Evolutionary conservation across 768 basidiomycete species (phyloP).

Genomic region (Podaxis pistillaris): DNA sequence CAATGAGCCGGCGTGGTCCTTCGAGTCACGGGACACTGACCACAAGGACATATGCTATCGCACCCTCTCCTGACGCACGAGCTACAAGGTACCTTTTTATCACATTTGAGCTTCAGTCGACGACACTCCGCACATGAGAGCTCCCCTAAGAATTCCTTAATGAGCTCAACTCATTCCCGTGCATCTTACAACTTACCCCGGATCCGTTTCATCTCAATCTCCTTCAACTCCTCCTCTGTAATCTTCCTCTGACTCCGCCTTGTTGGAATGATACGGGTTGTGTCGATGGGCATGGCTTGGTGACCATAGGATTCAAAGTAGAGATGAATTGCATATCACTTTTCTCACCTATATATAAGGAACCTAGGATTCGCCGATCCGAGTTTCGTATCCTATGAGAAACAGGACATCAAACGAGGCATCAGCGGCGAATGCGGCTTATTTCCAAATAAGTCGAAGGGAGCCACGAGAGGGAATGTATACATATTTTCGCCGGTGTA

Average conservation of each 20-base stretch:
- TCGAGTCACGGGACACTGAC: slow-evolving; percentile 25
- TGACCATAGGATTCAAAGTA: not conserved
- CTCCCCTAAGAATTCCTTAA: slow-evolving; percentile 34
- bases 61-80: slow-evolving; percentile 57
- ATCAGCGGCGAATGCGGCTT: not conserved
- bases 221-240: slow-evolving; percentile 50
- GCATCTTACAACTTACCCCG: slow-evolving; percentile 30
- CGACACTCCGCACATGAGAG: slow-evolving; percentile 55
- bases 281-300: slow-evolving; percentile 42
- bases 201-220: slow-evolving; percentile 50
- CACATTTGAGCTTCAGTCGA: slow-evolving; percentile 49
- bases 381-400: not conserved
- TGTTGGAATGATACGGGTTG: slow-evolving; percentile 34
- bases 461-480: not conserved
- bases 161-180: slow-evolving; percentile 5
- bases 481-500: not conserved
- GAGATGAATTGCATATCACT: not conserved
- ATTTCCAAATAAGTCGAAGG: not conserved
- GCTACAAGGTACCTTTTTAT: slow-evolving; percentile 50
- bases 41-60: slow-evolving; percentile 64
- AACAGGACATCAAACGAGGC: not conserved
- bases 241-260: slow-evolving; percentile 40
- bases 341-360: not conserved
- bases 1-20: not conserved
- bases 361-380: not conserved